Percentiles rank a stretch among this genome's conserved stretches.
Conservation (phyloP, 306 rosid genomes). For the Quercus berberidifolia region DNA sequence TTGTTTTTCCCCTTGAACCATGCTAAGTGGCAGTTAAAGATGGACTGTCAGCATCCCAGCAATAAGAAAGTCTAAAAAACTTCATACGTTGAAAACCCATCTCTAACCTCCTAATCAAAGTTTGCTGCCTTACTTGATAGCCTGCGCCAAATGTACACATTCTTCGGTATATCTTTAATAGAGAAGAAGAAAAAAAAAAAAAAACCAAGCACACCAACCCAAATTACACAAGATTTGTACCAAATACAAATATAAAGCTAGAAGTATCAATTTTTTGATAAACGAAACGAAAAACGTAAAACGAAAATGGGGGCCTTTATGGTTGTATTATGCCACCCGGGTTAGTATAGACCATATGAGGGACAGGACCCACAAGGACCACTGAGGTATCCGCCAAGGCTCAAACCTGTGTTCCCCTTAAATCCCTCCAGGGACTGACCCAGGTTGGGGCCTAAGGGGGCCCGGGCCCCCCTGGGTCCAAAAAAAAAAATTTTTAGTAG, state of each 20-base stretch:
- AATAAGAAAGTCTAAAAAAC: conserved; percentile 15
- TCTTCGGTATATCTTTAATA: conserved; percentile 3
- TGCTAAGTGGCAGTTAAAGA: conserved; percentile 27
- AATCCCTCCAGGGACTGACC: too few relatives aligned
- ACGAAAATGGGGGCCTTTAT: too few relatives aligned
- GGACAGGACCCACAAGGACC: too few relatives aligned
- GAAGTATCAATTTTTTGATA: background rate
- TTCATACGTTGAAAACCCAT: conserved; percentile 26
- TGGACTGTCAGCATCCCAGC: conserved; percentile 24
- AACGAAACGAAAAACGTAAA: too few relatives aligned
- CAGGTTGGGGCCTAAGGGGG: too few relatives aligned
- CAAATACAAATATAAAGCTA: background rate
- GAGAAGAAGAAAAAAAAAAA: background rate
- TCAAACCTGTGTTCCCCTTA: too few relatives aligned
- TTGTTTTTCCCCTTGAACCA: conserved; percentile 1
- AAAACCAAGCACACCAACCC: conserved; percentile 4
- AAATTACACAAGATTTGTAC: background rate
- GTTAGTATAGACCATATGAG: too few relatives aligned
- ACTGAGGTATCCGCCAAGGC: too few relatives aligned
- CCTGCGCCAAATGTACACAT: conserved; percentile 25
- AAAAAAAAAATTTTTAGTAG: too few relatives aligned
- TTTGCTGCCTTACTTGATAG: conserved; percentile 28
- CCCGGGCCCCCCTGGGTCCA: too few relatives aligned
- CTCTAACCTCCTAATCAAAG: conserved; percentile 36
- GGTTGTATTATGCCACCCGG: too few relatives aligned